phyloP scores from a whole-genome alignment of 805 yeast genomes.

The Yamadazyma scolyti region DNA sequence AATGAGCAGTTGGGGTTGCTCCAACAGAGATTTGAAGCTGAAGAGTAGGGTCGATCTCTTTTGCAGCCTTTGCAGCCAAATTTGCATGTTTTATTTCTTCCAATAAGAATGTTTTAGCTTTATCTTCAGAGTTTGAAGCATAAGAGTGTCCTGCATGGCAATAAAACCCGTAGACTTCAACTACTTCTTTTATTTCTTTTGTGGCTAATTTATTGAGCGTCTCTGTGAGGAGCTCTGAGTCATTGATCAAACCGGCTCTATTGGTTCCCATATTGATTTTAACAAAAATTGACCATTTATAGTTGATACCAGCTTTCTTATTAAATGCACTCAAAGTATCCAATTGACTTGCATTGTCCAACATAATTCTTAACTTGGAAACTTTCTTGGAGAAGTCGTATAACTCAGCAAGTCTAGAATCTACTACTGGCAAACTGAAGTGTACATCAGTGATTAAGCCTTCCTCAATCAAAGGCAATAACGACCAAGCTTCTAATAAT shows the following conservation, averaged over 20 bases:
- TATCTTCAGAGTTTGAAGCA: constrained; percentile 37
- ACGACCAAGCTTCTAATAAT: constrained; percentile 58
- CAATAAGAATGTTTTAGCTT: constrained; percentile 46
- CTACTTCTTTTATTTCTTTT: constrained; percentile 20
- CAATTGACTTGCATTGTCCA: constrained; percentile 60
- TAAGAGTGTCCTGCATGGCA: constrained; percentile 82
- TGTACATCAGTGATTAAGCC: constrained; percentile 33
- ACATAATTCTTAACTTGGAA: constrained; percentile 49
- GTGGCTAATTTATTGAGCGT: constrained; percentile 28
- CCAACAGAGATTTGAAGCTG: constrained; percentile 64
- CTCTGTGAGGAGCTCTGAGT: constrained; percentile 29
- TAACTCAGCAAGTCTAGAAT: constrained; percentile 47
- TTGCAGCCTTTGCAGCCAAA: constrained; percentile 44
- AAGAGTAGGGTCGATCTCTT: constrained; percentile 28
- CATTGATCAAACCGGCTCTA: constrained; percentile 55
- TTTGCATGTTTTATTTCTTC: constrained; percentile 58
- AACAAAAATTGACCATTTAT: constrained; percentile 60
- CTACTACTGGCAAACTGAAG: constrained; percentile 43
- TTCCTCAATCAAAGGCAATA: constrained; percentile 36
- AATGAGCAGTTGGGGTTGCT: constrained; percentile 78
- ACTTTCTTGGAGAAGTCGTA: constrained; percentile 39
- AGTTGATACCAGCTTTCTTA: constrained; percentile 14
- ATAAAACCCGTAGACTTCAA: constrained; percentile 63
- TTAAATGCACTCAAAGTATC: constrained; percentile 40
- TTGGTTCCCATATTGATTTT: constrained; percentile 71